These are phyloP conservation scores for Miscanthus sacchariflorus DNA, from an alignment of 202 grass and related monocot species.

Conservation along the genomic window DNA sequence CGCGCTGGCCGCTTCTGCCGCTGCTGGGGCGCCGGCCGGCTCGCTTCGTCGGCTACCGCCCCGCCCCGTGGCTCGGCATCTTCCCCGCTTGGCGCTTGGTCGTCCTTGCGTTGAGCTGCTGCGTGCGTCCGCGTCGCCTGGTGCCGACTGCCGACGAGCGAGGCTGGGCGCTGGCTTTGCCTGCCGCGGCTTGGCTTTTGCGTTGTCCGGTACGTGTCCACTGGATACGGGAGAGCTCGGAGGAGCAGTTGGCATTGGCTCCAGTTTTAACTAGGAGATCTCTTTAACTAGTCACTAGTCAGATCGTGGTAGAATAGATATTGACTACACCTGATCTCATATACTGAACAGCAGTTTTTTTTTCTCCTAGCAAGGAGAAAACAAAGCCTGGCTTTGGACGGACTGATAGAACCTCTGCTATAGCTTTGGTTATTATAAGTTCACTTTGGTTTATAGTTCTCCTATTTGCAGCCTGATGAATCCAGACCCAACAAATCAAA, in stretches of 20 bases:
- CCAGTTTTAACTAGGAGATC: neutral
- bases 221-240: neutral
- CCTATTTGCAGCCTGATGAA: no score
- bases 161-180: neutral
- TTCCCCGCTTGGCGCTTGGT: neutral
- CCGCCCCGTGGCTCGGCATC: slow-evolving; percentile 31
- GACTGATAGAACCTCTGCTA: neutral
- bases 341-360: neutral
- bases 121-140: neutral
- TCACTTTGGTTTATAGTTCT: neutral
- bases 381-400: neutral
- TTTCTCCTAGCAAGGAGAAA: no score
- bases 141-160: slow-evolving; percentile 10
- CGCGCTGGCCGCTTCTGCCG: neutral
- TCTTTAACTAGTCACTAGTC: neutral
- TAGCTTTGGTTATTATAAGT: neutral
- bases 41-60: slow-evolving; percentile 27
- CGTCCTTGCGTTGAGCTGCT: neutral
- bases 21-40: neutral
- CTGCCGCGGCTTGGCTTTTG: slow-evolving; percentile 16
- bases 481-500: no score
- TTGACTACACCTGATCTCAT: neutral
- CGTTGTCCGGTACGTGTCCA: neutral
- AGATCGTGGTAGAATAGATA: neutral
- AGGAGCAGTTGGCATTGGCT: neutral